These are phyloP conservation scores for Larix kaempferi DNA, from an alignment of 75 land plant species.

Conservation along the genomic window DNA sequence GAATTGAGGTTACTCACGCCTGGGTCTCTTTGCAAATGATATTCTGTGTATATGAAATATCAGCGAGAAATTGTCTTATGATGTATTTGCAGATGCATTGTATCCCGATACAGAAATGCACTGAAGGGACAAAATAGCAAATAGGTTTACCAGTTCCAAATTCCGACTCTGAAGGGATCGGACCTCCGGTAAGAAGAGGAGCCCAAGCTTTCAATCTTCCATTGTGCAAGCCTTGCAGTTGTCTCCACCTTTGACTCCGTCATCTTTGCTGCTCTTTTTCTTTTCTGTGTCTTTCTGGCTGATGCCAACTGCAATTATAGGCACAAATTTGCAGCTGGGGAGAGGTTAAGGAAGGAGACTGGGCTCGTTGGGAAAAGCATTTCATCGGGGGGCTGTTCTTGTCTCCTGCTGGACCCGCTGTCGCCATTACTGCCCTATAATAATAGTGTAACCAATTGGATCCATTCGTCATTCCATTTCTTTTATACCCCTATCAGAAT, in stretches of 20 bases:
- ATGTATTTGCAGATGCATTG: background rate
- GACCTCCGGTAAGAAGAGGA: constrained; percentile 47
- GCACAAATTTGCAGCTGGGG: background rate
- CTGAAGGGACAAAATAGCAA: background rate
- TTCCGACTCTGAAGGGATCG: constrained; percentile 65
- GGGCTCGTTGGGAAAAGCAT: background rate
- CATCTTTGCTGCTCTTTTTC: constrained; percentile 9
- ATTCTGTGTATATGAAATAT: too few relatives aligned
- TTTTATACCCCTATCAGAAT: too few relatives aligned
- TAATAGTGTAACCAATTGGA: too few relatives aligned
- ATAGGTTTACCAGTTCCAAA: constrained; percentile 61
- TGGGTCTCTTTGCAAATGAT: too few relatives aligned
- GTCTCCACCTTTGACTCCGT: constrained; percentile 61
- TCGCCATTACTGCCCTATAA: constrained; percentile 3
- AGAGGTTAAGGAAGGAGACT: background rate
- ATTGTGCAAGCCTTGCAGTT: constrained; percentile 62
- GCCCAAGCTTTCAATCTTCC: constrained; percentile 63
- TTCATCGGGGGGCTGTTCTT: too few relatives aligned
- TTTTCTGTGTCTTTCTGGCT: background rate
- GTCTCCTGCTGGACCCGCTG: background rate
- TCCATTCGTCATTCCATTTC: too few relatives aligned
- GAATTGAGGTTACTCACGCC: background rate
- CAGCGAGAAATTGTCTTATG: background rate
- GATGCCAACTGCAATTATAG: too few relatives aligned
- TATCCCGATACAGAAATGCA: too few relatives aligned